Percentiles rank a stretch among this genome's conserved stretches.
phyloP scores from a whole-genome alignment of 805 yeast species.

The Millerago galiae region DNA sequence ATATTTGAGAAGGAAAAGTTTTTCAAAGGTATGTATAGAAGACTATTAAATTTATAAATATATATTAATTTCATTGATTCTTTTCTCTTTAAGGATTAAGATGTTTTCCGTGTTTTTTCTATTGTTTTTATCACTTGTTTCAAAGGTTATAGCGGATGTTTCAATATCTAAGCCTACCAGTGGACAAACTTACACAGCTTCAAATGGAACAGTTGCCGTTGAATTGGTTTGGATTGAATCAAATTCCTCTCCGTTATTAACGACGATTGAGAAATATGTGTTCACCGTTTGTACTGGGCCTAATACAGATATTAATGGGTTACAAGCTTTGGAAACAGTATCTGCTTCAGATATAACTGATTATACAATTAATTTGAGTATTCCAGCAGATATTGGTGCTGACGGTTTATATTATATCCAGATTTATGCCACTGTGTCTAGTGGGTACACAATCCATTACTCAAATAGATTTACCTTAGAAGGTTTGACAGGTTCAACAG shows the following conservation, averaged over 20 bases:
- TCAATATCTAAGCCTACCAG: constrained; percentile 23
- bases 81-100: too few relatives aligned
- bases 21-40: neutral
- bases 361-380: constrained; percentile 32
- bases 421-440: constrained; percentile 38
- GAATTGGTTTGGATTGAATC: constrained; percentile 48
- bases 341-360: constrained; percentile 27
- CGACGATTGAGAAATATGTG: constrained; percentile 37
- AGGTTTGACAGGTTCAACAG: constrained; percentile 63
- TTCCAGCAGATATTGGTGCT: constrained; percentile 42
- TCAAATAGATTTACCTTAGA: constrained; percentile 55
- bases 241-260: constrained; percentile 41
- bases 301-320: constrained; percentile 40
- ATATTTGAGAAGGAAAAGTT: neutral
- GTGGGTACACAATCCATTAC: constrained; percentile 56
- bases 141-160: constrained; percentile 18
- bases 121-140: neutral
- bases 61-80: too few relatives aligned
- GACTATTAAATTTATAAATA: too few relatives aligned
- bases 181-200: constrained; percentile 15
- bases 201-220: constrained; percentile 24
- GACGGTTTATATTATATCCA: constrained; percentile 73
- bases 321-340: constrained; percentile 26
- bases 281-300: constrained; percentile 68
- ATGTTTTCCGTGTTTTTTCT: neutral